Conservation (phyloP, 768 basidiomycete species). For the Russula brevipes region DNA sequence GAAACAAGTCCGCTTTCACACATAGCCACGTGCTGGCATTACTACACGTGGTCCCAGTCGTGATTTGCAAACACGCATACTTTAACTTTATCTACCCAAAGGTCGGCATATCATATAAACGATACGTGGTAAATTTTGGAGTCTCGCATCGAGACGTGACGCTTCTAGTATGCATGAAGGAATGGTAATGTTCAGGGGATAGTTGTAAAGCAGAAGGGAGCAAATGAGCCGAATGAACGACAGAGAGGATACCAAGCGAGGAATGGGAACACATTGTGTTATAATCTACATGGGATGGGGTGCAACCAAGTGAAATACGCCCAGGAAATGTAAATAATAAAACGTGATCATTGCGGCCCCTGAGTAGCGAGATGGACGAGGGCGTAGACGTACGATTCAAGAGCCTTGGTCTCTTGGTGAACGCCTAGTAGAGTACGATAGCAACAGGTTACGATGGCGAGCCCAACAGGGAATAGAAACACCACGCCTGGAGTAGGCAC, state of each 20-base stretch:
- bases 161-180: background rate
- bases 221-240: background rate
- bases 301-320: background rate
- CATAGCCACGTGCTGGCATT: too few relatives aligned
- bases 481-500: slow-evolving; percentile 48
- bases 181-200: background rate
- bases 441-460: slow-evolving; percentile 57
- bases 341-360: slow-evolving; percentile 6
- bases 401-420: slow-evolving; percentile 42
- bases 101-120: background rate
- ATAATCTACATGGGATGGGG: background rate
- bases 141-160: background rate
- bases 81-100: too few relatives aligned
- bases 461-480: slow-evolving; percentile 67
- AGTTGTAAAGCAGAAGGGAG: background rate
- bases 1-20: too few relatives aligned
- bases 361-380: slow-evolving; percentile 29
- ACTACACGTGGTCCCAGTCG: too few relatives aligned
- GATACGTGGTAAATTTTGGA: background rate
- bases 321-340: background rate
- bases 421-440: slow-evolving; percentile 55
- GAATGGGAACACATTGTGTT: background rate
- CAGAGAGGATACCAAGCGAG: background rate
- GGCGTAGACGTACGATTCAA: slow-evolving; percentile 29
- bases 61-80: too few relatives aligned